These are phyloP conservation scores for Backusella mclennaniae DNA, from an alignment of 192 early-diverging fungal genomes.

Conservation along the genomic window DNA sequence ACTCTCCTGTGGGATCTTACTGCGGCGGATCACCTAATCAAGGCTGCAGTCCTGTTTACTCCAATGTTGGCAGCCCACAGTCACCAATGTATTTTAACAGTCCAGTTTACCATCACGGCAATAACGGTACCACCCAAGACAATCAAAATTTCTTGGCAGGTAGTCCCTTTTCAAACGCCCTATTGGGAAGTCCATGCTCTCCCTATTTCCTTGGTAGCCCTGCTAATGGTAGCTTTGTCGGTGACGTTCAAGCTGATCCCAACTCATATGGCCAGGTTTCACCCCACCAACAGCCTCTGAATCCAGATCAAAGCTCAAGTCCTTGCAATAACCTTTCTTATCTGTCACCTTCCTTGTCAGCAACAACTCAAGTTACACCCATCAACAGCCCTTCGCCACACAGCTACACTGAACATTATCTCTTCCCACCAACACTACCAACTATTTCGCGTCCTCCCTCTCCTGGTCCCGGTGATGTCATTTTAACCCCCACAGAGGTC, in stretches of 20 bases:
- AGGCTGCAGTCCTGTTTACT: not conserved
- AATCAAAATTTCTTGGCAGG: constrained; percentile 7
- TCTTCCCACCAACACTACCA: not conserved
- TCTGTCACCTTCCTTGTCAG: constrained; percentile 6
- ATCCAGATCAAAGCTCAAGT: not conserved
- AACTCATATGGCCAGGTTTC: not conserved
- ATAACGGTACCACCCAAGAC: not conserved
- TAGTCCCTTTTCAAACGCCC: not conserved
- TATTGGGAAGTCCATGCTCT: not conserved
- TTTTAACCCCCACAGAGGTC: not conserved
- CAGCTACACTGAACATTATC: constrained; percentile 4
- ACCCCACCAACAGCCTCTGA: not conserved
- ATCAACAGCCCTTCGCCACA: constrained; percentile 9
- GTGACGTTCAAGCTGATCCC: not conserved
- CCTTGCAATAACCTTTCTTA: not conserved
- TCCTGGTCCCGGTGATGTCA: constrained; percentile 10
- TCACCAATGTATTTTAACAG: constrained; percentile 1
- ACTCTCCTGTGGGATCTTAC: not conserved
- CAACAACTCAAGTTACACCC: constrained; percentile 6
- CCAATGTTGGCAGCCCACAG: not conserved
- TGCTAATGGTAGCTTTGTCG: not conserved
- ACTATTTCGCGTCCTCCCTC: not conserved
- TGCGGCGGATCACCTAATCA: not conserved
- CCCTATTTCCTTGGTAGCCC: constrained; percentile 7
- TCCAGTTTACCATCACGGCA: not conserved